A percentile compares a stretch with the other conserved stretches of the same genome.
These are phyloP conservation scores for Leishmania martiniquensis DNA, from an alignment of 208 protist species.

Conservation along the genomic window DNA sequence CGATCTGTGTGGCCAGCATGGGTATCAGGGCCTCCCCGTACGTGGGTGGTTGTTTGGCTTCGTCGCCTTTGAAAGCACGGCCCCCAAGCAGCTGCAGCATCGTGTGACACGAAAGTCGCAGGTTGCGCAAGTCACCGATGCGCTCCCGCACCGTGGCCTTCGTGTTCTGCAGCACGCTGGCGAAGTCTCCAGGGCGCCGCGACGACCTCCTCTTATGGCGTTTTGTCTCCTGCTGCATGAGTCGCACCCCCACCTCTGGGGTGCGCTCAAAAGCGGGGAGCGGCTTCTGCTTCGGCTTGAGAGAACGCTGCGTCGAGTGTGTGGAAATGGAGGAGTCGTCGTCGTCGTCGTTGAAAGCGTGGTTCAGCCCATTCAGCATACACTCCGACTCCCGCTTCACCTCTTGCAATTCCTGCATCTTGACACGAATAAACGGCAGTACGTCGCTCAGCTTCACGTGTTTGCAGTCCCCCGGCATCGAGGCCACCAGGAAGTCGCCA, in stretches of 20 bases:
- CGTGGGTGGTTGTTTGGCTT: conserved; percentile 13
- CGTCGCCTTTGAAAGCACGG: conserved; percentile 12
- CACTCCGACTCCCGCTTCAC: conserved; percentile 44
- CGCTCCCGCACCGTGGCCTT: conserved; percentile 19
- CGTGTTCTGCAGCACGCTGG: neutral
- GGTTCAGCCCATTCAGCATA: conserved; percentile 39
- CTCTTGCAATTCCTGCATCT: conserved; percentile 47
- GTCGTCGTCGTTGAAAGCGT: conserved; percentile 49
- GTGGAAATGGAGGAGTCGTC: conserved; percentile 13
- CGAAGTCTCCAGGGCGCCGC: neutral
- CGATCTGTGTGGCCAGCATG: conserved; percentile 36
- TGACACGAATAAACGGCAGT: conserved; percentile 34
- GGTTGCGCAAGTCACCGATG: conserved; percentile 54
- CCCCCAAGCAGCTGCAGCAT: conserved; percentile 56
- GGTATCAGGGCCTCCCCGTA: conserved; percentile 23
- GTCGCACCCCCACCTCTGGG: conserved; percentile 17
- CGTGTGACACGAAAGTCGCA: conserved; percentile 34
- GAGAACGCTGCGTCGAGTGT: conserved; percentile 19
- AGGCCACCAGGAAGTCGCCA: neutral
- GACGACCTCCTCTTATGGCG: neutral
- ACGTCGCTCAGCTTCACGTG: conserved; percentile 33
- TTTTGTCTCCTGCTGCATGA: conserved; percentile 33
- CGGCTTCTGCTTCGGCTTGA: conserved; percentile 68
- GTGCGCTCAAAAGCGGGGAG: conserved; percentile 32
- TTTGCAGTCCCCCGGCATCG: neutral